These are phyloP conservation scores for Theileria parva DNA, from an alignment of 169 alveolate species.

Conservation along the genomic window DNA sequence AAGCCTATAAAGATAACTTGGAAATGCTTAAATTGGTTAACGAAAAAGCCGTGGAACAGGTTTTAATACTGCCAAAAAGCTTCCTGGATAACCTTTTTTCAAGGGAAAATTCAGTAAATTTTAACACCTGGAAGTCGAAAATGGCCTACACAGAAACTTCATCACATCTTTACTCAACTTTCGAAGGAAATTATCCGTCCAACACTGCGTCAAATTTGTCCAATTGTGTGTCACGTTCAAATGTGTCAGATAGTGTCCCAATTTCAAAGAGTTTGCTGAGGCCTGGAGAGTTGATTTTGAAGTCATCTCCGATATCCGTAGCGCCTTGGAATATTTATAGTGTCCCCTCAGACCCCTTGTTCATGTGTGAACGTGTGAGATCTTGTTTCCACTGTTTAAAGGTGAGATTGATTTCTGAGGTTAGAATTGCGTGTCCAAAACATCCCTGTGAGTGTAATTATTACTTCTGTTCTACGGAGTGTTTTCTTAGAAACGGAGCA, in stretches of 20 bases:
- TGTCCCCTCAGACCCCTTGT: not conserved
- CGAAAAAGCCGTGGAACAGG: constrained; percentile 22
- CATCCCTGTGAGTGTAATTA: constrained; percentile 84
- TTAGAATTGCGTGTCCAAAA: constrained; percentile 76
- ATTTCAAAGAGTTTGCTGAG: constrained; percentile 17
- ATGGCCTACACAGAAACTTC: constrained; percentile 52
- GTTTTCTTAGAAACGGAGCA: constrained; percentile 79
- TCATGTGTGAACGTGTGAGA: not conserved
- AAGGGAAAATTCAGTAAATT: constrained; percentile 21
- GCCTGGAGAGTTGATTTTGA: constrained; percentile 52
- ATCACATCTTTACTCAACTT: no score
- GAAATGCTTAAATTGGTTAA: constrained; percentile 25
- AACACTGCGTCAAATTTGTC: no score
- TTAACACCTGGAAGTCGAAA: constrained; percentile 45
- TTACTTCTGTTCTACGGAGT: constrained; percentile 85
- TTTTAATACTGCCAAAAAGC: constrained; percentile 47
- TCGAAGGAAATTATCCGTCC: no score
- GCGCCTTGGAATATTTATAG: constrained; percentile 49
- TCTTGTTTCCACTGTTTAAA: constrained; percentile 85
- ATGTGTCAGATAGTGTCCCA: no score
- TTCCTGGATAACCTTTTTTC: constrained; percentile 45
- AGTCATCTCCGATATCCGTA: constrained; percentile 35
- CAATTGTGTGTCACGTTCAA: no score
- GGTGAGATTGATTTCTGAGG: constrained; percentile 66
- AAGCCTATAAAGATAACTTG: constrained; percentile 24